phyloP scores from a whole-genome alignment of 352 stramenopile species.

The Globisporangium yorkense region DNA sequence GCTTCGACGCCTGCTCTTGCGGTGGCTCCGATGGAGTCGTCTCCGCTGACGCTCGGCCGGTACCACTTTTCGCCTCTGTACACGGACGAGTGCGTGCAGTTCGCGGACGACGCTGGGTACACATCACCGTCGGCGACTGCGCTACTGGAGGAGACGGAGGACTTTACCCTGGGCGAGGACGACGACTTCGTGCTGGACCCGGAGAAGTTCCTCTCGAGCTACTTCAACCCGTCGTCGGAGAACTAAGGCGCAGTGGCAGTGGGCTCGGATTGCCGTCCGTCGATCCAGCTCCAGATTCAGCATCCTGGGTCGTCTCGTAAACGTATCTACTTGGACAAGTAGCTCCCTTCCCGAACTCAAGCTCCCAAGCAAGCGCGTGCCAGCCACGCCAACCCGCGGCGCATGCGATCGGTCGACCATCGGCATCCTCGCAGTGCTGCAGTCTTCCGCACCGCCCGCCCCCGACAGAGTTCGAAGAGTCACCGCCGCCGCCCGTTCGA shows the following conservation, averaged over 20 bases:
- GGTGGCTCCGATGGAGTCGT: constrained; percentile 5
- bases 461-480: neutral
- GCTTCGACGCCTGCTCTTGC: neutral
- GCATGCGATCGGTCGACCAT: neutral
- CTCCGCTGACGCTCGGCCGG: constrained; percentile 11
- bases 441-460: neutral
- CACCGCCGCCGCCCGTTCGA: too few species aligned
- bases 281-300: neutral
- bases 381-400: neutral
- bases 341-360: neutral
- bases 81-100: constrained; percentile 19
- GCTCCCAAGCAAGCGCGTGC: neutral
- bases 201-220: constrained; percentile 84
- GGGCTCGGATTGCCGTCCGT: neutral
- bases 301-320: neutral
- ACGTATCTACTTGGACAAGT: constrained; percentile 6
- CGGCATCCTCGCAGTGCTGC: constrained; percentile 2
- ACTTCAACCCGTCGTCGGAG: constrained; percentile 41
- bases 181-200: constrained; percentile 84
- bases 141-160: constrained; percentile 21
- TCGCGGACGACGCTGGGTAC: constrained; percentile 10
- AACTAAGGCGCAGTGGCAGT: constrained; percentile 1
- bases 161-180: constrained; percentile 43
- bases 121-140: constrained; percentile 14
- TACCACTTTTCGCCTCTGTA: constrained; percentile 25